These are phyloP conservation scores for Aristolochia contorta DNA, from an alignment of 164 flowering plant species.

Conservation along the genomic window DNA sequence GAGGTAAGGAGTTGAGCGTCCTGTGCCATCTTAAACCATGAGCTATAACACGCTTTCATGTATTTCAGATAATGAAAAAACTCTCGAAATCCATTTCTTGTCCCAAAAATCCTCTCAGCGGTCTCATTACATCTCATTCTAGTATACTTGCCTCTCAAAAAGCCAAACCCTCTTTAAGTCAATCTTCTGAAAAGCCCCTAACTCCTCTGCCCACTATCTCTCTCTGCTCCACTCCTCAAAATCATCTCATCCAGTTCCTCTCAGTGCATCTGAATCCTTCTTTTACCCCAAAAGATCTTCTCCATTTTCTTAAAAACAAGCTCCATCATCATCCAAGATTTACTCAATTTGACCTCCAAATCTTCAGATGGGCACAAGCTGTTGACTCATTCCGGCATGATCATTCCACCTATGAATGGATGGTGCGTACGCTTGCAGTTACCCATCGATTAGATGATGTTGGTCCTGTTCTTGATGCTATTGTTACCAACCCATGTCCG, in stretches of 20 bases:
- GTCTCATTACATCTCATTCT: too few relatives aligned
- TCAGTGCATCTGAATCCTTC: constrained; percentile 42
- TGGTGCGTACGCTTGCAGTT: constrained; percentile 53
- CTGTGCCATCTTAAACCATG: too few relatives aligned
- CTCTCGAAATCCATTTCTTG: too few relatives aligned
- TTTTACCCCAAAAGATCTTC: constrained; percentile 39
- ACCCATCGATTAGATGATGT: constrained; percentile 51
- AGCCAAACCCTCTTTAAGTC: background rate
- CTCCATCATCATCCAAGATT: constrained; percentile 76
- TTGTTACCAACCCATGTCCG: constrained; percentile 71
- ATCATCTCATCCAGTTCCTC: constrained; percentile 36
- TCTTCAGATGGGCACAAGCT: constrained; percentile 65
- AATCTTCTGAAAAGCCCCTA: background rate
- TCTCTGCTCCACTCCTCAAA: constrained; percentile 29
- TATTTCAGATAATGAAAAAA: too few relatives aligned
- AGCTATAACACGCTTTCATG: too few relatives aligned
- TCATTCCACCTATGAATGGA: constrained; percentile 74
- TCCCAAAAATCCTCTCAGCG: too few relatives aligned
- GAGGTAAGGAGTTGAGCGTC: too few relatives aligned
- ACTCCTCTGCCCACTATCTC: constrained; percentile 30
- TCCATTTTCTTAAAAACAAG: constrained; percentile 52
- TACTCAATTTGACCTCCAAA: constrained; percentile 58
- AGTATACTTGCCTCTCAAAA: background rate
- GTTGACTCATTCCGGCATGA: constrained; percentile 75
- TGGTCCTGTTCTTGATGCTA: constrained; percentile 28